A percentile compares a stretch with the other conserved stretches of the same genome.
Conservation (phyloP, 2,329 filamentous ascomycete genomes). For the Rhinocladiella similis region DNA sequence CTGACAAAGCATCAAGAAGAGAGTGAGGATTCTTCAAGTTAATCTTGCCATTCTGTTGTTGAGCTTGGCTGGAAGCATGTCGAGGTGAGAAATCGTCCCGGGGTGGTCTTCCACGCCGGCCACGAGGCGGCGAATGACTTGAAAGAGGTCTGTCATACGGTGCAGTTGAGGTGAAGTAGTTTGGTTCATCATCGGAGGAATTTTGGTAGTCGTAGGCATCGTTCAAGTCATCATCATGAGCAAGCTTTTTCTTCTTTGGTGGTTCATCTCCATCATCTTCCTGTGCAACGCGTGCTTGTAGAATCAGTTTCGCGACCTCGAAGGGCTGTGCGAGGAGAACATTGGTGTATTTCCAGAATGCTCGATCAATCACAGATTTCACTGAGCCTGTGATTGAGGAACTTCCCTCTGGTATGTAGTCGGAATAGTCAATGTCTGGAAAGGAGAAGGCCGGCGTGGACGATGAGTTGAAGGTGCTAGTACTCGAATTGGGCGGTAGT, state of each 20-base stretch:
- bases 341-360: slow-evolving; percentile 88
- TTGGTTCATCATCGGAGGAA: slow-evolving; percentile 29
- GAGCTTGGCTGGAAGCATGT: background rate
- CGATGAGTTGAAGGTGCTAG: slow-evolving; percentile 32
- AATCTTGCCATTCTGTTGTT: slow-evolving; percentile 59
- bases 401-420: slow-evolving; percentile 75
- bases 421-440: slow-evolving; percentile 87
- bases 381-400: slow-evolving; percentile 73
- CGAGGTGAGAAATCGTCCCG: slow-evolving; percentile 30
- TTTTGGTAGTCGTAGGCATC: slow-evolving; percentile 37
- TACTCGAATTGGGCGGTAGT: slow-evolving; percentile 37
- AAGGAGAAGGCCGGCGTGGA: slow-evolving; percentile 52
- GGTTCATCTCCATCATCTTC: slow-evolving; percentile 30
- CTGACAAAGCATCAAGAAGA: slow-evolving; percentile 79
- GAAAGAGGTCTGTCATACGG: slow-evolving; percentile 31
- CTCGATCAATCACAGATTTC: slow-evolving; percentile 76
- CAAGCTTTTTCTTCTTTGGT: slow-evolving; percentile 10
- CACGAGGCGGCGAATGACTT: slow-evolving; percentile 41
- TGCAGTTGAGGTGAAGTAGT: slow-evolving; percentile 57
- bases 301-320: slow-evolving; percentile 90
- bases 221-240: slow-evolving; percentile 19
- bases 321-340: slow-evolving; percentile 92
- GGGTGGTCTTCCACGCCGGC: slow-evolving; percentile 37
- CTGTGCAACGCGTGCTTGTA: slow-evolving; percentile 68
- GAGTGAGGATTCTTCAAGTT: slow-evolving; percentile 74